Percentiles rank a stretch among this genome's conserved stretches.
phyloP scores from a whole-genome alignment of 164 flowering plant species.

The Akebia trifoliata region DNA sequence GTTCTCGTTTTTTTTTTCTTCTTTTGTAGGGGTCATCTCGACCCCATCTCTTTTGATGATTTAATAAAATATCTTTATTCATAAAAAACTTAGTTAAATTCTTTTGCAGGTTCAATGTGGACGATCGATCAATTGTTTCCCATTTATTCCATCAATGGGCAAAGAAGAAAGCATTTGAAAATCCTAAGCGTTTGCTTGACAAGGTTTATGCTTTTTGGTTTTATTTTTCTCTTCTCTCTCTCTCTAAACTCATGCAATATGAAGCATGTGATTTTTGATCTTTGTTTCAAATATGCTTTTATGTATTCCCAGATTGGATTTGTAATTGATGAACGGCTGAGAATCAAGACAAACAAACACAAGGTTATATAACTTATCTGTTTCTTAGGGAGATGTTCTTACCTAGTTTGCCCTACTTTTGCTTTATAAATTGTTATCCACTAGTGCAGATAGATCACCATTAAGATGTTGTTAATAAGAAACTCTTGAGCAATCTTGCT shows the following conservation, averaged over 20 bases:
- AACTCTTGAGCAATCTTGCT: too few relatives aligned
- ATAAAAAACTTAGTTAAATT: too few relatives aligned
- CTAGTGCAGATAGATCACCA: too few relatives aligned
- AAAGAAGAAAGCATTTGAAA: slow-evolving; percentile 81
- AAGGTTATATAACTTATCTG: slow-evolving; percentile 43
- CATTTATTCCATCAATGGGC: slow-evolving; percentile 94
- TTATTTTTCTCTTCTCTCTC: neutral
- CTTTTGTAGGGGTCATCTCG: too few relatives aligned
- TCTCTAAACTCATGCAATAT: neutral
- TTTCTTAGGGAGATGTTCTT: neutral
- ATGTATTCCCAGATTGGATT: slow-evolving; percentile 59
- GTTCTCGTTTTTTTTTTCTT: too few relatives aligned
- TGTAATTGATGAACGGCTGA: slow-evolving; percentile 80
- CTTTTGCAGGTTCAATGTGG: slow-evolving; percentile 50
- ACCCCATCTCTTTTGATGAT: too few relatives aligned
- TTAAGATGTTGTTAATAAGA: too few relatives aligned
- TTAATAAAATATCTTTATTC: too few relatives aligned
- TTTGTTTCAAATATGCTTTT: slow-evolving; percentile 1
- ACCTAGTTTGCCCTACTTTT: too few relatives aligned
- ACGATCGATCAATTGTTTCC: slow-evolving; percentile 68
- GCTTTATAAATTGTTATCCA: too few relatives aligned
- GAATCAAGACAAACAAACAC: slow-evolving; percentile 49
- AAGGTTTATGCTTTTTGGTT: slow-evolving; percentile 43
- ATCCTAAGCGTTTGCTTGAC: slow-evolving; percentile 81
- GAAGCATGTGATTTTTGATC: neutral